These are phyloP conservation scores for Agrostemma githago DNA, from an alignment of 148 eudicot genomes.

Conservation along the genomic window DNA sequence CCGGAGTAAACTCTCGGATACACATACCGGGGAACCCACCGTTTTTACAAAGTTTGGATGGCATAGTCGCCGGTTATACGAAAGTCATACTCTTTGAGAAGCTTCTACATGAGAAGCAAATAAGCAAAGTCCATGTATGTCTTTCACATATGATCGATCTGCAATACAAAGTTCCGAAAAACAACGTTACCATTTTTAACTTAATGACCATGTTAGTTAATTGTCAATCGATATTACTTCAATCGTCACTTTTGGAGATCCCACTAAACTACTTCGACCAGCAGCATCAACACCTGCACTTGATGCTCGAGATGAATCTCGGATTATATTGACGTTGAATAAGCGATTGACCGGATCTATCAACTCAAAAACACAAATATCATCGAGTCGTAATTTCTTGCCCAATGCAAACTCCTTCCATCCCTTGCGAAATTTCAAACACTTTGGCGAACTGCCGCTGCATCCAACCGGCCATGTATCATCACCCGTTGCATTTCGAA, in stretches of 20 bases:
- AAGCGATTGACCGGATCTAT: not conserved
- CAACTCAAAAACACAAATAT: slow-evolving; percentile 20
- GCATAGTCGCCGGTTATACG: too few species aligned
- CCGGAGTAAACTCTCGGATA: too few species aligned
- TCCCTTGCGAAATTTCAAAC: not conserved
- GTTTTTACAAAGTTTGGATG: too few species aligned
- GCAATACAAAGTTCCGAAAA: not conserved
- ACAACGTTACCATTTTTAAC: not conserved
- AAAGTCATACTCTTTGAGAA: too few species aligned
- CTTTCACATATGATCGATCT: too few species aligned
- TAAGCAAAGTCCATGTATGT: too few species aligned
- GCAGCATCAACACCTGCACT: not conserved
- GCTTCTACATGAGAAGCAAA: too few species aligned
- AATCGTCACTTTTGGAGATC: not conserved
- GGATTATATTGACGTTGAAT: slow-evolving; percentile 12
- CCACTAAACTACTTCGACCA: not conserved
- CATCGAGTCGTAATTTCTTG: slow-evolving; percentile 10
- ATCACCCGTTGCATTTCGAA: not conserved
- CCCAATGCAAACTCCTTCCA: slow-evolving; percentile 15
- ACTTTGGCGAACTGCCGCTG: not conserved
- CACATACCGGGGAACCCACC: too few species aligned
- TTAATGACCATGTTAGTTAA: not conserved
- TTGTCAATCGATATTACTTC: not conserved
- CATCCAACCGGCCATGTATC: slow-evolving; percentile 8
- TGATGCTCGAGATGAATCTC: not conserved